Evolutionary conservation across 2,329 filamentous ascomycete species (phyloP).

Genomic region (Aspergillus sp.): DNA sequence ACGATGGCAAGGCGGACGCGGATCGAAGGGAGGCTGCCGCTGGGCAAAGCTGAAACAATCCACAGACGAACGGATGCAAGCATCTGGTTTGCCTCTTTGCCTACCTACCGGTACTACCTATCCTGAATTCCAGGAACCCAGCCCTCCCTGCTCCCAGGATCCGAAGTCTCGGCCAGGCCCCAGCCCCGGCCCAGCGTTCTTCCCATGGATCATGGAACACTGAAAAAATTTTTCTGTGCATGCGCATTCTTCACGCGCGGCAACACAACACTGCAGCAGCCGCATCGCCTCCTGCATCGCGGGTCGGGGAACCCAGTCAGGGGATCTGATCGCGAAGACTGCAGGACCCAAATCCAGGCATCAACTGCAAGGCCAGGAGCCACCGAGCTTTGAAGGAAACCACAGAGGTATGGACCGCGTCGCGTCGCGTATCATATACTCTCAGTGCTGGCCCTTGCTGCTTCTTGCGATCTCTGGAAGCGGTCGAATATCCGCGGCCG

Average conservation of each 20-base stretch:
- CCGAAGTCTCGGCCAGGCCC: background rate
- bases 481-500: background rate
- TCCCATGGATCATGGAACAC: background rate
- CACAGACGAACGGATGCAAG: background rate
- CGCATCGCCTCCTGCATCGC: background rate
- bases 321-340: background rate
- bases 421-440: background rate
- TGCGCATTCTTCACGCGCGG: conserved; percentile 5
- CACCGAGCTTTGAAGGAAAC: background rate
- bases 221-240: background rate
- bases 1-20: conserved; percentile 1
- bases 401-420: background rate
- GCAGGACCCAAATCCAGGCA: background rate
- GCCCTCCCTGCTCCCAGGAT: background rate
- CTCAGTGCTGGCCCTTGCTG: background rate
- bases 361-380: conserved; percentile 2
- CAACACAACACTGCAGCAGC: background rate
- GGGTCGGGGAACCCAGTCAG: background rate
- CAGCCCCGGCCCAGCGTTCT: background rate
- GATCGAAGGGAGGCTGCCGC: background rate
- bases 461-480: background rate
- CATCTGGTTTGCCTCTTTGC: background rate
- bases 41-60: background rate
- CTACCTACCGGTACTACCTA: background rate
- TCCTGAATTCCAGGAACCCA: background rate